These are phyloP conservation scores for Gossypium stocksii DNA, from an alignment of 345 rosid species.

Conservation along the genomic window DNA sequence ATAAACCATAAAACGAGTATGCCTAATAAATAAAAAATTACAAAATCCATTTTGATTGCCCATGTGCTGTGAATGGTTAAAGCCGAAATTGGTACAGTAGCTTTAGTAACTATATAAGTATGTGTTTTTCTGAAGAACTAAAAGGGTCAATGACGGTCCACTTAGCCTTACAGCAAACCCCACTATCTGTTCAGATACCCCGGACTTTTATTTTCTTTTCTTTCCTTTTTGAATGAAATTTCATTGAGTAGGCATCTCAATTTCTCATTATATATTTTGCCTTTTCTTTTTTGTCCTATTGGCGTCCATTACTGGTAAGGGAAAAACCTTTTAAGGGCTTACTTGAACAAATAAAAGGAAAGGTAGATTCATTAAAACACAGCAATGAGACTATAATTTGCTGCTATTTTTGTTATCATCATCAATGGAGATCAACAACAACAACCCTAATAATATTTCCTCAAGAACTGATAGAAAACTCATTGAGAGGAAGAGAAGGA, in stretches of 20 bases:
- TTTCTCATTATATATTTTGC: neutral
- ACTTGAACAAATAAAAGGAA: neutral
- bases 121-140: neutral
- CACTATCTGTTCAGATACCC: conserved; percentile 19
- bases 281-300: conserved; percentile 13
- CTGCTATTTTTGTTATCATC: neutral
- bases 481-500: conserved; percentile 55
- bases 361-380: neutral
- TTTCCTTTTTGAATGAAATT: conserved; percentile 5
- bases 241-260: conserved; percentile 21
- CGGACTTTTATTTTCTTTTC: neutral
- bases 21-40: too few species aligned
- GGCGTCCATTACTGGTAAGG: conserved; percentile 4
- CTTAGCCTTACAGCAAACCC: conserved; percentile 13
- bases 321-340: neutral
- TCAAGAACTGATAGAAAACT: conserved; percentile 50
- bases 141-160: neutral
- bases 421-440: conserved; percentile 32
- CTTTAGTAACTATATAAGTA: neutral
- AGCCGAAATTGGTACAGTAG: conserved; percentile 22
- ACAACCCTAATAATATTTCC: conserved; percentile 23
- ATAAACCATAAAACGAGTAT: rapidly evolving
- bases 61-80: neutral
- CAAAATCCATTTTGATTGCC: neutral
- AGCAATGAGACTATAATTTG: neutral